phyloP scores from a whole-genome alignment of 768 basidiomycete genomes.

The Hebeloma cylindrosporum region DNA sequence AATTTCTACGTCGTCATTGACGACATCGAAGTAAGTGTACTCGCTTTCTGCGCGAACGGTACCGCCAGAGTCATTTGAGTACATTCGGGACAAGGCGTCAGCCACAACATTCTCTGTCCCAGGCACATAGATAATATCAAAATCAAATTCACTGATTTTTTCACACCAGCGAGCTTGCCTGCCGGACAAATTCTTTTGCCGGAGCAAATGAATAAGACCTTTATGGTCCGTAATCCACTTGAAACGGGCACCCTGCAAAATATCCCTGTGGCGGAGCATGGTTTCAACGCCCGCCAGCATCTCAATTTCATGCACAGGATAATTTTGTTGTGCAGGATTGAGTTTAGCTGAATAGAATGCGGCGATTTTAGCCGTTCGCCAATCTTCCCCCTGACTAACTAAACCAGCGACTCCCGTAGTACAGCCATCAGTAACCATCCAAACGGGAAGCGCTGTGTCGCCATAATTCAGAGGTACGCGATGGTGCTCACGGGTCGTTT shows the following conservation, averaged over 20 bases:
- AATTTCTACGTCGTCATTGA: conserved; percentile 18
- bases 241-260: conserved; percentile 31
- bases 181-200: conserved; percentile 32
- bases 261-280: conserved; percentile 27
- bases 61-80: conserved; percentile 20
- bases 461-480: conserved; percentile 21
- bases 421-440: conserved; percentile 33
- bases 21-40: conserved; percentile 22
- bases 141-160: conserved; percentile 23
- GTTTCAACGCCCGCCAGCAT: conserved; percentile 37
- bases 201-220: conserved; percentile 26
- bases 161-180: conserved; percentile 39
- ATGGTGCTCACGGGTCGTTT: conserved; percentile 21
- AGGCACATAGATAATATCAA: conserved; percentile 18
- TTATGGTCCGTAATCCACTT: conserved; percentile 31
- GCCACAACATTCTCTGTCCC: conserved; percentile 32
- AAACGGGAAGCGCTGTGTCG: conserved; percentile 20
- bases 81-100: conserved; percentile 30
- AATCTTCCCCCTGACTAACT: conserved; percentile 22
- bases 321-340: conserved; percentile 37
- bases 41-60: conserved; percentile 17
- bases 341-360: conserved; percentile 39
- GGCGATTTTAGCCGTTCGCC: conserved; percentile 23
- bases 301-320: conserved; percentile 40
- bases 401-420: conserved; percentile 30